These are phyloP conservation scores for Ramaria sp. DNA, from an alignment of 768 basidiomycete species.

Conservation along the genomic window DNA sequence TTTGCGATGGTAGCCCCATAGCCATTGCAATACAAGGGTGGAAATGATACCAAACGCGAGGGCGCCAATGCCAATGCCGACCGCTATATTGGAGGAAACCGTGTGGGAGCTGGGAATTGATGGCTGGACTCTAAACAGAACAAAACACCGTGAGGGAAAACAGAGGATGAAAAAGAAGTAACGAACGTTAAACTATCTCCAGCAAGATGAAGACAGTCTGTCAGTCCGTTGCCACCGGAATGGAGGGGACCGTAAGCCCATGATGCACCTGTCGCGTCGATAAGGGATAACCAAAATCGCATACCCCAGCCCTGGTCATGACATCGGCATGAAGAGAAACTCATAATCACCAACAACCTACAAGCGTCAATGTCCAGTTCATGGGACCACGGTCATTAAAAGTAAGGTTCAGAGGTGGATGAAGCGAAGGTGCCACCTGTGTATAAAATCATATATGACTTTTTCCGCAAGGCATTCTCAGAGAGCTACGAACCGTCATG, in stretches of 20 bases:
- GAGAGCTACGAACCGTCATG: neutral
- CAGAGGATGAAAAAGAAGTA: slow-evolving; percentile 1
- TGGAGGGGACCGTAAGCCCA: neutral
- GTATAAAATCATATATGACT: neutral
- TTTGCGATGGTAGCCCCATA: neutral
- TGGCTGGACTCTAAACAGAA: neutral
- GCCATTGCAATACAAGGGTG: slow-evolving; percentile 7
- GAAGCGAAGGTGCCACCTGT: neutral
- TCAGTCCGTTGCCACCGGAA: slow-evolving; percentile 1
- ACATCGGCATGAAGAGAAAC: neutral
- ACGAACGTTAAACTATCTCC: neutral
- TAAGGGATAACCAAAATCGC: slow-evolving; percentile 2
- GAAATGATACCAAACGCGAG: slow-evolving; percentile 10
- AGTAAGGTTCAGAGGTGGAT: slow-evolving; percentile 1
- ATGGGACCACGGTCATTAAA: slow-evolving; percentile 25
- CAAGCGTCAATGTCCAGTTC: slow-evolving; percentile 30
- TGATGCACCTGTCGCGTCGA: neutral
- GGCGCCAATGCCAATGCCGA: slow-evolving; percentile 16
- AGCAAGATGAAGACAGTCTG: neutral
- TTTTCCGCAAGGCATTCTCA: neutral
- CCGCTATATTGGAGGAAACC: slow-evolving; percentile 14
- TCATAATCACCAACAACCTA: slow-evolving; percentile 11
- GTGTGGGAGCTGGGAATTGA: slow-evolving; percentile 13
- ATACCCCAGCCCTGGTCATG: neutral
- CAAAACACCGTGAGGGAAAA: neutral